A percentile compares a stretch with the other conserved stretches of the same genome.
These are phyloP conservation scores for Chrysoporthe deuterocubensis DNA, from an alignment of 2,329 filamentous ascomycete species.

Conservation along the genomic window DNA sequence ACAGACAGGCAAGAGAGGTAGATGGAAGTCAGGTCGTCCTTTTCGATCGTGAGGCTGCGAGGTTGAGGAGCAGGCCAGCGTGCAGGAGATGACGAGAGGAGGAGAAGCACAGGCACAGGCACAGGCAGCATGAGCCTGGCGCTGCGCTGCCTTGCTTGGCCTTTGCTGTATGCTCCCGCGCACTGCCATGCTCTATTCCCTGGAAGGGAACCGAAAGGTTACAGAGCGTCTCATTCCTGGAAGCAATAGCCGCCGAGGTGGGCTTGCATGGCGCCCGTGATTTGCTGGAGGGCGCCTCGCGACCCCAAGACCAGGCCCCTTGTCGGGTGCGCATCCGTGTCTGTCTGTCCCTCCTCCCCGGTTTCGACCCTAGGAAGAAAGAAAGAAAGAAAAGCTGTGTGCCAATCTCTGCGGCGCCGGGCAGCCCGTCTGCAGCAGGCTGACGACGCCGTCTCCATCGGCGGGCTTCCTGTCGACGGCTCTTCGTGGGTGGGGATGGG, in stretches of 20 bases:
- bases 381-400: background rate
- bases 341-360: background rate
- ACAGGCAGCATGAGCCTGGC: background rate
- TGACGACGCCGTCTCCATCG: background rate
- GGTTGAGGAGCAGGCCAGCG: background rate
- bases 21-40: too few relatives aligned
- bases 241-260: conserved; percentile 26
- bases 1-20: too few relatives aligned
- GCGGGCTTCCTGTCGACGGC: background rate
- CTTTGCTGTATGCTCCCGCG: background rate
- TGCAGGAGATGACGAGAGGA: background rate
- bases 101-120: background rate
- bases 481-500: too few relatives aligned
- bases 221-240: conserved; percentile 1
- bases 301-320: background rate
- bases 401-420: background rate
- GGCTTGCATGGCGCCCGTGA: conserved; percentile 20
- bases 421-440: background rate
- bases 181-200: background rate
- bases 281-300: conserved; percentile 23
- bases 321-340: background rate
- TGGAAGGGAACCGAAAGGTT: background rate
- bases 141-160: background rate
- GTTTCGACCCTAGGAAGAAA: background rate
- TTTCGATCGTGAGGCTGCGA: background rate